Evolutionary conservation across 345 rosid species (phyloP).

Genomic region (Citrus australasica): DNA sequence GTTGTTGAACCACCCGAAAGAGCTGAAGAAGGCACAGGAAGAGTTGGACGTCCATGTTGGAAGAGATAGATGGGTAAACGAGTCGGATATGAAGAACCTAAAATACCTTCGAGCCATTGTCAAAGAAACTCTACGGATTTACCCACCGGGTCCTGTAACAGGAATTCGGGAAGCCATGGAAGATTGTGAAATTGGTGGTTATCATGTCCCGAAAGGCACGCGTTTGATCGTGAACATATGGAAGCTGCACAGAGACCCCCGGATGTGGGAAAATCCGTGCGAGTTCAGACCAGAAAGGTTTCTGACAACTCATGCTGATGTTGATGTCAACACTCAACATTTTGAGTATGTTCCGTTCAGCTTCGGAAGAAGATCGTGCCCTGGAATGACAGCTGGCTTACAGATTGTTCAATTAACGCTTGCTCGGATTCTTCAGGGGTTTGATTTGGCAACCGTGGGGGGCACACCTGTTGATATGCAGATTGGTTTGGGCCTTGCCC

Average conservation of each 20-base stretch:
- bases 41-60: slow-evolving; percentile 54
- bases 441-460: slow-evolving; percentile 17
- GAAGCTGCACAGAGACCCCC: slow-evolving; percentile 61
- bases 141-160: slow-evolving; percentile 53
- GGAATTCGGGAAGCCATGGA: slow-evolving; percentile 47
- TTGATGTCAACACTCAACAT: slow-evolving; percentile 14
- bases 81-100: slow-evolving; percentile 48
- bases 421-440: slow-evolving; percentile 51
- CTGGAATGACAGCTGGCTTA: slow-evolving; percentile 39
- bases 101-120: slow-evolving; percentile 49
- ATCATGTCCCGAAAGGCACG: slow-evolving; percentile 43
- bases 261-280: slow-evolving; percentile 36
- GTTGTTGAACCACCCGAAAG: slow-evolving; percentile 38
- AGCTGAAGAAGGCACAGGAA: slow-evolving; percentile 40
- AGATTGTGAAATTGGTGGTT: slow-evolving; percentile 42
- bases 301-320: slow-evolving; percentile 9
- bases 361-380: slow-evolving; percentile 55
- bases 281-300: slow-evolving; percentile 52
- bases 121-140: slow-evolving; percentile 54
- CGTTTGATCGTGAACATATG: slow-evolving; percentile 48
- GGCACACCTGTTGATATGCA: slow-evolving; percentile 35
- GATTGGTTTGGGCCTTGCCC: slow-evolving; percentile 44
- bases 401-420: slow-evolving; percentile 39
- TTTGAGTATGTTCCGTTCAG: slow-evolving; percentile 47
- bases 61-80: slow-evolving; percentile 41